A percentile compares a stretch with the other conserved stretches of the same genome.
Conservation (phyloP, 1,139 yeast species). For the Taphrina communis region DNA sequence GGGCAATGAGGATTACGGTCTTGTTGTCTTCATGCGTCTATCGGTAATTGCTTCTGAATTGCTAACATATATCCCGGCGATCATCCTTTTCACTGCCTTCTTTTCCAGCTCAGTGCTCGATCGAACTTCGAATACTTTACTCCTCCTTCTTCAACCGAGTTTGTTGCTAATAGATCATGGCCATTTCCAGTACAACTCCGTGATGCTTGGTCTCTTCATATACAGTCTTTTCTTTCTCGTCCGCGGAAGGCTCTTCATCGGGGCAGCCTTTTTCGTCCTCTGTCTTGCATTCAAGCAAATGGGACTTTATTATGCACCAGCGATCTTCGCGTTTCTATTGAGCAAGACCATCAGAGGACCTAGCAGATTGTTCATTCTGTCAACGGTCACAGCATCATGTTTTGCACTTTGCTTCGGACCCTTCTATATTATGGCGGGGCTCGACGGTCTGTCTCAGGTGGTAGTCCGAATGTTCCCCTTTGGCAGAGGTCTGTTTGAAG, state of each 20-base stretch:
- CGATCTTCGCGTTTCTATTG: constrained; percentile 76
- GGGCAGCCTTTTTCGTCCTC: constrained; percentile 79
- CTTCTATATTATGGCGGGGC: constrained; percentile 55
- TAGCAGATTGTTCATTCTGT: constrained; percentile 55
- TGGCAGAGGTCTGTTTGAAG: constrained; percentile 93
- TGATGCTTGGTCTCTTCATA: constrained; percentile 86
- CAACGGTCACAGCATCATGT: constrained; percentile 65
- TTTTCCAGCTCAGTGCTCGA: constrained; percentile 22
- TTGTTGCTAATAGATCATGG: constrained; percentile 91
- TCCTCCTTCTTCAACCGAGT: constrained; percentile 61
- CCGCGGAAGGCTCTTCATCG: constrained; percentile 66
- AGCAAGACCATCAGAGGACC: constrained; percentile 55
- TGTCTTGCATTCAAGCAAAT: constrained; percentile 89
- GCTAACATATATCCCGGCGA: constrained; percentile 78
- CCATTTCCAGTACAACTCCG: constrained; percentile 89
- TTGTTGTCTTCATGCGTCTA: constrained; percentile 83
- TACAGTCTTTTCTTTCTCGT: constrained; percentile 70
- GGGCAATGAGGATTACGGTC: constrained; percentile 69
- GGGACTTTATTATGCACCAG: constrained; percentile 92
- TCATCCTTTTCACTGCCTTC: constrained; percentile 59
- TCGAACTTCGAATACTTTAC: constrained; percentile 29
- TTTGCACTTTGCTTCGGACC: constrained; percentile 66
- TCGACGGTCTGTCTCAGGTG: constrained; percentile 50
- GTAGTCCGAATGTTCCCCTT: constrained; percentile 85
- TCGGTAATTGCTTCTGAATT: constrained; percentile 79